Evolutionary conservation across 768 basidiomycete genomes (phyloP), one percentile per base, ranked within the genome.

Genomic region (Nidularia pulvinata): DNA sequence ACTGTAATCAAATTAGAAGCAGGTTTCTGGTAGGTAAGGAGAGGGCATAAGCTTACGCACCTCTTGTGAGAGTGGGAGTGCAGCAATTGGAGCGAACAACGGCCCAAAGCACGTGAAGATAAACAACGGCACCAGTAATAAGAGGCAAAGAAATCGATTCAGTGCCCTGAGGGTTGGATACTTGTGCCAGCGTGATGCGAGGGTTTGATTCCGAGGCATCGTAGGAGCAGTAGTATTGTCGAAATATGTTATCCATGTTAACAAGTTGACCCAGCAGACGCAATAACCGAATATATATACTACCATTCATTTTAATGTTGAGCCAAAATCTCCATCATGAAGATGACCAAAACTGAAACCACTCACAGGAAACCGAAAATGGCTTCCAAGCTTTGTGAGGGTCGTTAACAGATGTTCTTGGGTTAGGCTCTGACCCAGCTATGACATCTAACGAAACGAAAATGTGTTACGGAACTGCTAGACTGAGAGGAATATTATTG

Each of bases 381-480:
- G 59, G 56, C 47, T 60, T 60, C 59, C 59, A 60, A 6, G 52
- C 49, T 2, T n/a, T 45, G 33, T 60, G 59, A 7, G 53, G 53
- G 30, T 49, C 39, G 13, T 57, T 60, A 7, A 57, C 46, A 6
- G 44, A n/a, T 9, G 53, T 60, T 11, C 56, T 53, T 3, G 44
- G 46, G 45, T 51, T 60, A 1, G 59, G 59, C 33, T 33, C 33
- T n/a, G 56, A 52, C 2, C 59, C 59, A 7, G 32, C 51, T n/a
- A 42, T 51, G 19, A 55, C 59, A 33, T 60, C 56, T 57, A 22
- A 25, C 7, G 22, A 16, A 35, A 37, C n/a, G 1, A 14, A 16
- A 11, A 37, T n/a, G 45, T 42, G 16, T 11, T 11, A 11, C 37
- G 2, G 5, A n/a, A 10, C 45, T n/a, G 39, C 13, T 25, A 46